A percentile compares a stretch with the other conserved stretches of the same genome.
Evolutionary conservation across 2,329 filamentous ascomycete genomes (phyloP).

Genomic region (Thyridium curvatum): DNA sequence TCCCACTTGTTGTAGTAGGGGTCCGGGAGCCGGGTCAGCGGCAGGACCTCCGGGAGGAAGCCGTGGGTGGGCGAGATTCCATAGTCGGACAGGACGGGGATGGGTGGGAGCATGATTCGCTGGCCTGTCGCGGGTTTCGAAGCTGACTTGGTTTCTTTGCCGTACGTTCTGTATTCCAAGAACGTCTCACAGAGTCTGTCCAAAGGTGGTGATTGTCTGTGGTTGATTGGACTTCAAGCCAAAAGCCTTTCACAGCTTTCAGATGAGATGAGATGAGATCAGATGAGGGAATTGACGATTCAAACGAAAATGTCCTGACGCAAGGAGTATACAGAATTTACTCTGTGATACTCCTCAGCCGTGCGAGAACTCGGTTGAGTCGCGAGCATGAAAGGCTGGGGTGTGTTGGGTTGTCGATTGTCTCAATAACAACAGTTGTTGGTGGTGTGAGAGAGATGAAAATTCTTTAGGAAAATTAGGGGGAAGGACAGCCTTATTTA

Average conservation of each 20-base stretch:
- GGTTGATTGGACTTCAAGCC: too few species aligned
- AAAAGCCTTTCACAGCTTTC: too few species aligned
- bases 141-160: too few species aligned
- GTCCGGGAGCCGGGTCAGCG: constrained; percentile 75
- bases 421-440: too few species aligned
- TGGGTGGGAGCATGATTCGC: constrained; percentile 47
- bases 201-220: too few species aligned
- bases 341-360: constrained; percentile 58
- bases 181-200: too few species aligned
- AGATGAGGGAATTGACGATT: constrained; percentile 6
- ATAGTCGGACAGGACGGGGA: constrained; percentile 67
- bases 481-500: too few species aligned
- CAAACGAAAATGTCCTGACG: constrained; percentile 42
- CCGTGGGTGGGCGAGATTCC: constrained; percentile 73
- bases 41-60: constrained; percentile 78
- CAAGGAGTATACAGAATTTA: constrained; percentile 56
- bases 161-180: constrained; percentile 9
- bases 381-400: constrained; percentile 24
- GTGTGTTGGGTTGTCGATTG: not conserved
- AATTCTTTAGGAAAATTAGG: too few species aligned
- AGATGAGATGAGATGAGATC: too few species aligned
- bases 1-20: constrained; percentile 97
- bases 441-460: too few species aligned
- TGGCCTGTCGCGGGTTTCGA: too few species aligned
- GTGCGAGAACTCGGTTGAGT: constrained; percentile 33